Conservation (phyloP, 2,329 filamentous ascomycete species). For the Madurella fahalii region DNA sequence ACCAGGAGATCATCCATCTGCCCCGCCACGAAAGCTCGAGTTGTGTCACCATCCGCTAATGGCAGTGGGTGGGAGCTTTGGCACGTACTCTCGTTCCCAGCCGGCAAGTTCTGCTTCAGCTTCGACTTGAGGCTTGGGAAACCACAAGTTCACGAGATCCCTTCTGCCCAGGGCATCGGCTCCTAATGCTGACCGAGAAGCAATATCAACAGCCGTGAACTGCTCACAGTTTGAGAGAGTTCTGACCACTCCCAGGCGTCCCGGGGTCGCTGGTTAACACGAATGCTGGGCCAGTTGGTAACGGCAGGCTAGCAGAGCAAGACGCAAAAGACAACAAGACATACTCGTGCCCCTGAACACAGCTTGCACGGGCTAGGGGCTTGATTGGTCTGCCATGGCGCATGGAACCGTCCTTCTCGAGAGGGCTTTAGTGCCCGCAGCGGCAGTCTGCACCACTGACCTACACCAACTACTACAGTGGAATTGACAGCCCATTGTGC, state of each 20-base stretch:
- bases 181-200: too few species aligned
- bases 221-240: too few species aligned
- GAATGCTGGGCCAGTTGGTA: neutral
- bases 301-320: neutral
- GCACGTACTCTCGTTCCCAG: too few species aligned
- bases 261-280: neutral
- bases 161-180: too few species aligned
- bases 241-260: too few species aligned
- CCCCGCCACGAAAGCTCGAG: neutral
- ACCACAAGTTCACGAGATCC: too few species aligned
- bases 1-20: neutral
- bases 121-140: too few species aligned
- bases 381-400: constrained; percentile 1
- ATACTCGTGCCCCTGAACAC: constrained; percentile 6
- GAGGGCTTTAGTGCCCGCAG: neutral
- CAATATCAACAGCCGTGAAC: too few species aligned
- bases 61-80: neutral
- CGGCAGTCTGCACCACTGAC: constrained; percentile 1
- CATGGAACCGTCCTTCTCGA: neutral
- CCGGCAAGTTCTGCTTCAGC: too few species aligned
- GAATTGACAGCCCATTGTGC: constrained; percentile 8
- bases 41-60: neutral
- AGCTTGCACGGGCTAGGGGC: neutral
- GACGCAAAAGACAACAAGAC: neutral
- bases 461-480: neutral